Evolutionary conservation across 345 rosid genomes (phyloP).

Genomic region (Brassica juncea): DNA sequence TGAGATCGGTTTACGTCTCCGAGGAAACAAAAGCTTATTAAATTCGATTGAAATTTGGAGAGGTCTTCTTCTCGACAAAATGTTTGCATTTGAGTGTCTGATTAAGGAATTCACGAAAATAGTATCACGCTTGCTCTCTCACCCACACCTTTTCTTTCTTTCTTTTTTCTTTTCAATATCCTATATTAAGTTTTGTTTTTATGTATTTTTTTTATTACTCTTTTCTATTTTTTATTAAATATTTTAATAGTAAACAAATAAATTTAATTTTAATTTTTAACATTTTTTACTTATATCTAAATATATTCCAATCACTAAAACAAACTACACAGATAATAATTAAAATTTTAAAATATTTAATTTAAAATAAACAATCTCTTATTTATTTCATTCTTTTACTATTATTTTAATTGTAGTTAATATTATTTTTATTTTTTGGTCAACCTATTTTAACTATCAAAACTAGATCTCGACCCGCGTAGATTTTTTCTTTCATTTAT

Average conservation of each 20-base stretch:
- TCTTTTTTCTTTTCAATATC: neutral
- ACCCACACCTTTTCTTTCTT: neutral
- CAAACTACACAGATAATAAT: too few relatives aligned
- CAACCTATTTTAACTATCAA: neutral
- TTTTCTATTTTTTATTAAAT: too few relatives aligned
- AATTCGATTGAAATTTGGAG: neutral
- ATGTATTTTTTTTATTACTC: too few relatives aligned
- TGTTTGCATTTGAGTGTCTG: neutral
- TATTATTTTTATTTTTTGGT: neutral
- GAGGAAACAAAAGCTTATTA: neutral
- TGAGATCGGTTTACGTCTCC: slow-evolving; percentile 4
- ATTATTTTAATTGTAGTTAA: too few relatives aligned
- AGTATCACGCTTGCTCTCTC: neutral
- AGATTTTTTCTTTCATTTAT: too few relatives aligned
- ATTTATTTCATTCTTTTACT: neutral
- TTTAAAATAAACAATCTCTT: too few relatives aligned
- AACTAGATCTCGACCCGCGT: too few relatives aligned
- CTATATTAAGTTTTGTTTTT: neutral
- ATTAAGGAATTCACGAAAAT: neutral
- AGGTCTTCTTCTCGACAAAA: neutral
- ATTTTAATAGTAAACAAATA: too few relatives aligned
- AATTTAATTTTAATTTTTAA: too few relatives aligned
- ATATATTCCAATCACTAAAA: too few relatives aligned
- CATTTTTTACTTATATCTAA: too few relatives aligned
- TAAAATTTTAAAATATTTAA: too few relatives aligned